Base-by-base conservation (phyloP, 1,284 basidiomycete genomes). In the Schizopora paradoxa region DNA sequence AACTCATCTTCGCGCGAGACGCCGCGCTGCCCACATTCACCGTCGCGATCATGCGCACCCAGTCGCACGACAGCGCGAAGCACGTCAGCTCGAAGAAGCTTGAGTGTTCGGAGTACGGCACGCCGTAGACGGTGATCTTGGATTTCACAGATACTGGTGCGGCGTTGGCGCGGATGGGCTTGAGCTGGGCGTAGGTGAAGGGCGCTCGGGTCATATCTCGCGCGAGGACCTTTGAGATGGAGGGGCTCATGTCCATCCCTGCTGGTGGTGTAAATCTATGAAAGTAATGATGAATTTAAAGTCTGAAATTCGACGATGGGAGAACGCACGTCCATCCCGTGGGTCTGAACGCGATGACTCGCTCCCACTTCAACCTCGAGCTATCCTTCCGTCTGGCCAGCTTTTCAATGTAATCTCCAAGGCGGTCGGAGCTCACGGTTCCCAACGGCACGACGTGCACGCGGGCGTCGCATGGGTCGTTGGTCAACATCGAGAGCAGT, bases 71-170 rank as follows among this genome's bases (percentile, higher is more conserved):
- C 60, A 98, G 73, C 3, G 91, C 91, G 59, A 98, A 98, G 58
- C 88, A 96, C 18, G 90, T 97, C 58, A 93, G 72, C 65, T 96
- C 93, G 56, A 87, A 87, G 65, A 96, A 96, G 27, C 88, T 92
- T 41, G 90, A 94, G 62, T 99, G 94, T 61, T 97, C 94, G 3
- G 91, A 95, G 61, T 97, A 97, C 3, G 95, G 95, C 11, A 98
- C 89, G 25, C 91, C 84, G 58, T 83, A 92, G 45, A 96, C 72
- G 66, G 86, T 83, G 45, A 87, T 65, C 29, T 74, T 65, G n/a
- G n/a, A n/a, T n/a, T n/a, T n/a, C n/a, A n/a, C n/a, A n/a, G n/a
- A n/a, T n/a, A n/a, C n/a, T n/a, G n/a, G n/a, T 16, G 76, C 53
- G 13, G 82, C 84, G 6, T 87, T 87, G 50, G 86, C 88, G 35